Evolutionary conservation across 2,329 filamentous ascomycete species (phyloP).

Genomic region (Aureobasidium sp.): DNA sequence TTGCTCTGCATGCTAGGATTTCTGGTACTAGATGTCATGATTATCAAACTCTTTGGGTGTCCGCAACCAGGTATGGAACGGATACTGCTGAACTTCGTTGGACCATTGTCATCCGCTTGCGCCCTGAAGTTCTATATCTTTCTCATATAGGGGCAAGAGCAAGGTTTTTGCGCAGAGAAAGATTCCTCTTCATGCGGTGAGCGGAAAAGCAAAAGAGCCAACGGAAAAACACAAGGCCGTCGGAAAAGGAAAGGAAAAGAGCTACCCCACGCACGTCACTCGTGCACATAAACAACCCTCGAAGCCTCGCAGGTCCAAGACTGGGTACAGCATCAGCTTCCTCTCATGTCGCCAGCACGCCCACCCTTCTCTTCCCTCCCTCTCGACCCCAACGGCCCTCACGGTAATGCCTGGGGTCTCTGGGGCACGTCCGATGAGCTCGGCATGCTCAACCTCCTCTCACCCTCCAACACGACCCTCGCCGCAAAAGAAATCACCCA

Average conservation of each 20-base stretch:
- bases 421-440: slow-evolving; percentile 19
- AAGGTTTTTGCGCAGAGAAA: no score
- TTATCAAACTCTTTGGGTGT: background rate
- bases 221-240: background rate
- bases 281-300: background rate
- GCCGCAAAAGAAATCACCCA: slow-evolving; percentile 60
- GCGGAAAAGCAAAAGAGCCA: slow-evolving; percentile 1
- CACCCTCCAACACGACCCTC: slow-evolving; percentile 51
- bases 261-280: slow-evolving; percentile 6
- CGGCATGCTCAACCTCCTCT: slow-evolving; percentile 24
- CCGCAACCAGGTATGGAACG: background rate
- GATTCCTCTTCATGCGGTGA: no score
- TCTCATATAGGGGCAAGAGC: no score
- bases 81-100: background rate
- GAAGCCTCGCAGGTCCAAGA: background rate
- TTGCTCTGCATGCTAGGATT: background rate
- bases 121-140: no score
- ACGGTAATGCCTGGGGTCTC: slow-evolving; percentile 42
- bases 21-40: background rate
- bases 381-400: slow-evolving; percentile 52
- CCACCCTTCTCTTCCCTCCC: slow-evolving; percentile 39
- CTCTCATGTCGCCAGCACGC: background rate
- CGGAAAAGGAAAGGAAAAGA: background rate
- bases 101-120: background rate
- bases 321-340: background rate